Evolutionary conservation across 2,329 filamentous ascomycete species (phyloP), one percentile per base, ranked within the genome.

Genomic region (Calonectria pteridis): DNA sequence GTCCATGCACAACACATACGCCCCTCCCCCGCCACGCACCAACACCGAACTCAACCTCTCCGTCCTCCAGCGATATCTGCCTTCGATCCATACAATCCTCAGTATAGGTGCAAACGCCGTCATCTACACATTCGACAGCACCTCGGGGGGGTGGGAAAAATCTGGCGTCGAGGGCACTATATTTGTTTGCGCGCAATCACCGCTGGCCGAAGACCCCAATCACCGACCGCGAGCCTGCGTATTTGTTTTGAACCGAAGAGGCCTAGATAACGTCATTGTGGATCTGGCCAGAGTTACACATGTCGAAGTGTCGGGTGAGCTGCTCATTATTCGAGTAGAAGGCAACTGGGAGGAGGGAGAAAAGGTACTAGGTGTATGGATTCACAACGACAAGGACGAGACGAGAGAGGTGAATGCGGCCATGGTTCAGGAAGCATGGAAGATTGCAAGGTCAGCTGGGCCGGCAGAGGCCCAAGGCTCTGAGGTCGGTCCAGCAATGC

Each of bases 1-100:
- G 58, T 63, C 80, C 78, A 85, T 77, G 72, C 84, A 79, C 73
- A 84, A 79, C 74, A 82, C 76, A 69, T 86, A 82, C 74, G 86
- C 81, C 77, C 86, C 83, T 43, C 89, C 85, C 81, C 88, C 85
- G 66, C 91, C 87, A 83, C 93, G 94, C 77, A 93, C 93, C 75
- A 97, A 96, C 84, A 94, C 93, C 69, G 93, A 97, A 78, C 92
- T 98, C 81, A 98, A 98, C 87, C 89, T 98, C 77, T 89, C 91
- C 63, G 96, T 98, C 49, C 89, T 98, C 43, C 92, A 91, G 73
- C 94, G 95, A 77, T 94, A 98, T 86, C 91, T 95, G 72, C 94
- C 95, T 37, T 89, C 91, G 72, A 91, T 98, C 76, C 88, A 88
- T 72, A 87, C 89, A 67, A 95, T 98, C 81, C 88, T 95, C 76